These are phyloP conservation scores for Pseudocercospora fuligena DNA, from an alignment of 2,329 filamentous ascomycete species.

Conservation along the genomic window DNA sequence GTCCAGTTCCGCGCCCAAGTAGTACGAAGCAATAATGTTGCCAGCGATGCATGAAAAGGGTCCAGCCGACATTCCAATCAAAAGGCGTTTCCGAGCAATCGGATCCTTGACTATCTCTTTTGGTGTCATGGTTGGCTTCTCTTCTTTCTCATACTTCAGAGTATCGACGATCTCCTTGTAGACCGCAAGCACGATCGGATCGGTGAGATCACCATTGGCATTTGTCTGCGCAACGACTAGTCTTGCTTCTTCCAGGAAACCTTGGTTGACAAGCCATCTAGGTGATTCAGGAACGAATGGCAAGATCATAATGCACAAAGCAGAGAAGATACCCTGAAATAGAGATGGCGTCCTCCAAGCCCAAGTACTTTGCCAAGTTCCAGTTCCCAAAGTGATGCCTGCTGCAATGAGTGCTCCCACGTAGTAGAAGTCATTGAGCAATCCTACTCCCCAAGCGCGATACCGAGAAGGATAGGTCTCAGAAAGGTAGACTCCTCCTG, in stretches of 20 bases:
- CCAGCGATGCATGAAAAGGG: constrained; percentile 35
- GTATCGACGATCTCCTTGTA: constrained; percentile 57
- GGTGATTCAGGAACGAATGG: constrained; percentile 56
- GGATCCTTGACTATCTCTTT: constrained; percentile 47
- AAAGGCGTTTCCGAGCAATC: constrained; percentile 44
- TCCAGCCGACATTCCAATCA: constrained; percentile 42
- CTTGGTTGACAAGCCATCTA: constrained; percentile 53
- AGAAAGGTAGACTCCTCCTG: constrained; percentile 54
- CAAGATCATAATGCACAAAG: constrained; percentile 49
- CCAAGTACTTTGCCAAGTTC: constrained; percentile 51
- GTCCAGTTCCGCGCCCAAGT: constrained; percentile 47
- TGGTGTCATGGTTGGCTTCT: constrained; percentile 43
- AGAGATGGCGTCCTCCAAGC: constrained; percentile 53
- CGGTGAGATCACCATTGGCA: constrained; percentile 48
- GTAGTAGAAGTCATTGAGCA: constrained; percentile 48
- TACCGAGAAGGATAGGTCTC: constrained; percentile 55
- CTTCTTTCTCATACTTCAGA: constrained; percentile 51
- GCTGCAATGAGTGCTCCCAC: constrained; percentile 53
- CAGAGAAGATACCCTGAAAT: constrained; percentile 49
- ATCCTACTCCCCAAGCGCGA: constrained; percentile 52
- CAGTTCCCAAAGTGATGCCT: constrained; percentile 53
- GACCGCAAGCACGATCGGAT: constrained; percentile 47
- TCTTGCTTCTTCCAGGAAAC: constrained; percentile 49
- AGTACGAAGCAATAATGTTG: constrained; percentile 48
- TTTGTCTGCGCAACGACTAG: constrained; percentile 51